Percentiles rank a stretch among this genome's conserved stretches.
Evolutionary conservation across 2,329 filamentous ascomycete species (phyloP).

Genomic region (Ilyonectria destructans): DNA sequence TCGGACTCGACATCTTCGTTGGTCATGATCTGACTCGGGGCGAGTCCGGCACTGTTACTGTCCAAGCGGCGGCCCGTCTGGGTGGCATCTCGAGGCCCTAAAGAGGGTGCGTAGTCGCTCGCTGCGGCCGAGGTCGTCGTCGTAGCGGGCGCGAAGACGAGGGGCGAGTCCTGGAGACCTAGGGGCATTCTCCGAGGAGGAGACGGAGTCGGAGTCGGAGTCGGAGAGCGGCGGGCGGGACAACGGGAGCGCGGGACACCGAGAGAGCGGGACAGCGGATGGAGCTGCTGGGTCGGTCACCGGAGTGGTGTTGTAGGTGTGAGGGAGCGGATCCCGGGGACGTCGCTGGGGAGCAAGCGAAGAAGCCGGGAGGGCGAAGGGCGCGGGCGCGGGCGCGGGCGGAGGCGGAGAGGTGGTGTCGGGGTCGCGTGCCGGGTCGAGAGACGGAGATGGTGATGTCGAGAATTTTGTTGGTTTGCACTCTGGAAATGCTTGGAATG

Average conservation of each 20-base stretch:
- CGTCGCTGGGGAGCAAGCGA: constrained; percentile 6
- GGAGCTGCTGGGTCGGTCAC: background rate
- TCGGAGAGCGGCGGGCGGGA: constrained; percentile 27
- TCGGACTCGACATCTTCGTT: constrained; percentile 59
- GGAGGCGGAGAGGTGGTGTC: constrained; percentile 10
- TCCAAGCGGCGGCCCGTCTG: constrained; percentile 47
- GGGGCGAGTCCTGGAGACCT: constrained; percentile 44
- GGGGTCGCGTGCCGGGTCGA: constrained; percentile 32
- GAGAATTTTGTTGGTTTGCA: constrained; percentile 32
- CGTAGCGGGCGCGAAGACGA: constrained; percentile 44
- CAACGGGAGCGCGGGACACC: no score
- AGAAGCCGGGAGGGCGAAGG: constrained; percentile 4
- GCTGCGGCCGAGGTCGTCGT: constrained; percentile 29
- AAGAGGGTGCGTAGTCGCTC: constrained; percentile 44
- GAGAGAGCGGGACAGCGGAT: constrained; percentile 28
- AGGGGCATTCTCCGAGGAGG: constrained; percentile 46
- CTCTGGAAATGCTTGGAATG: constrained; percentile 26
- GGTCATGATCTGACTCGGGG: constrained; percentile 54
- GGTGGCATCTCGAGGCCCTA: constrained; percentile 54
- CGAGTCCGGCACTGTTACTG: constrained; percentile 46
- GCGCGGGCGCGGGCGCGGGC: background rate
- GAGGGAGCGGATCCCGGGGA: constrained; percentile 4
- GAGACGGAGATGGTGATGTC: constrained; percentile 28
- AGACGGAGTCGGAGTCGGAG: background rate
- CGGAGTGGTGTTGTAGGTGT: background rate